phyloP scores from a whole-genome alignment of 108 stramenopile species.

The Epipyxis sp. region DNA sequence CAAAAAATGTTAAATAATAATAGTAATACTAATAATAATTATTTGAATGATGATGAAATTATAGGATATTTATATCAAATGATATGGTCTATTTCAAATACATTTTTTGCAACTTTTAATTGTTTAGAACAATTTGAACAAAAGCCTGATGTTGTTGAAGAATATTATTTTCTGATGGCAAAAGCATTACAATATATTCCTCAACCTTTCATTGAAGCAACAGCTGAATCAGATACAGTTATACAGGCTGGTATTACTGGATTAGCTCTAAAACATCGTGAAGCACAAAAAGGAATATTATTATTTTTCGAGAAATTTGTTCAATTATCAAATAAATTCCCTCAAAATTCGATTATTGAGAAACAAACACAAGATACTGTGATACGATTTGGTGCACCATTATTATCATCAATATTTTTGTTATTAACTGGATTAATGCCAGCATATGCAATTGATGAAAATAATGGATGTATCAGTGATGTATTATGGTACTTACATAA shows the following conservation, averaged over 20 bases:
- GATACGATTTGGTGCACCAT: neutral
- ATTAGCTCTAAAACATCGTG: neutral
- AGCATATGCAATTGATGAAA: conserved; percentile 26
- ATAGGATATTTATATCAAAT: conserved; percentile 4
- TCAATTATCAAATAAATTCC: neutral
- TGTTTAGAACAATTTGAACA: neutral
- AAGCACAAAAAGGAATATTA: conserved; percentile 31
- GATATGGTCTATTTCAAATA: neutral
- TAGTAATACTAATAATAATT: no score
- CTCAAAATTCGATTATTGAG: neutral
- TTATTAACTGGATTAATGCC: neutral
- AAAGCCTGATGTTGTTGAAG: conserved; percentile 30
- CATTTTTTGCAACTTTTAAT: neutral
- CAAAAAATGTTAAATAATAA: no score
- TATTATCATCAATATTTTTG: neutral
- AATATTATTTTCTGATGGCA: conserved; percentile 31
- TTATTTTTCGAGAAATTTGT: conserved; percentile 5
- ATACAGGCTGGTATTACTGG: neutral
- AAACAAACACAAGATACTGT: neutral
- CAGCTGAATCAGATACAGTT: neutral
- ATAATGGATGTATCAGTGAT: conserved; percentile 14
- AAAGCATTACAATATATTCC: conserved; percentile 5
- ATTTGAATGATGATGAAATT: no score
- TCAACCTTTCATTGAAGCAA: neutral
- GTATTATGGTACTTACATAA: conserved; percentile 10